phyloP scores from a whole-genome alignment of 2,329 filamentous ascomycete genomes.

The Gnomoniopsis sp. region DNA sequence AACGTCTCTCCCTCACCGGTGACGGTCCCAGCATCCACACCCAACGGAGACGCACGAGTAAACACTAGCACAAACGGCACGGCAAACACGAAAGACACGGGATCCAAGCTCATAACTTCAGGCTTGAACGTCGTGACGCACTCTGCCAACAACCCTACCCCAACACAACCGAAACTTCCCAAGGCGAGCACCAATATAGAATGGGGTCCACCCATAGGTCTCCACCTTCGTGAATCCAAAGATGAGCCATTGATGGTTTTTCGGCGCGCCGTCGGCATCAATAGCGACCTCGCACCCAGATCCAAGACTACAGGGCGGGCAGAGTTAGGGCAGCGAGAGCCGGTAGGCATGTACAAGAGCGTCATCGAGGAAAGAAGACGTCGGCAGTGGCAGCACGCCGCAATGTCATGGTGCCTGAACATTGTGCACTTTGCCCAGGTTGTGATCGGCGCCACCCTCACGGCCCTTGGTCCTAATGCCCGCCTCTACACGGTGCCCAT shows the following conservation, averaged over 20 bases:
- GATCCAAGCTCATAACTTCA: slow-evolving; percentile 4
- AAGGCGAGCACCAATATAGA: slow-evolving; percentile 29
- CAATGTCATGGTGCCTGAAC: slow-evolving; percentile 37
- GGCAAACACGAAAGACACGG: not conserved
- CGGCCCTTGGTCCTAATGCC: slow-evolving; percentile 41
- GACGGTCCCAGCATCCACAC: not conserved
- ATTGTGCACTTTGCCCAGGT: slow-evolving; percentile 42
- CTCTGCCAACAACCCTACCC: not conserved
- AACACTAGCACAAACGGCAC: not conserved
- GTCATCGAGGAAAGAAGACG: slow-evolving; percentile 32
- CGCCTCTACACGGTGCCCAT: slow-evolving; percentile 49
- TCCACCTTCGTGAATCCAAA: slow-evolving; percentile 30
- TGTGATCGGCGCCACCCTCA: slow-evolving; percentile 44
- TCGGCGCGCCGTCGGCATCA: slow-evolving; percentile 41
- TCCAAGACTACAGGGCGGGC: slow-evolving; percentile 21
- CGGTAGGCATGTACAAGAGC: slow-evolving; percentile 38
- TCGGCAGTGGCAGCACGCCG: slow-evolving; percentile 30
- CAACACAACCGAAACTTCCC: slow-evolving; percentile 3
- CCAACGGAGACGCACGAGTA: not conserved
- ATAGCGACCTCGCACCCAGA: slow-evolving; percentile 22
- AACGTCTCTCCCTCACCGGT: not conserved
- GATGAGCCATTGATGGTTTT: slow-evolving; percentile 40
- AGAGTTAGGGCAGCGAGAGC: slow-evolving; percentile 31
- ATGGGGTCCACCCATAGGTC: slow-evolving; percentile 35
- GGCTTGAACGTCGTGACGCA: not conserved